Base-by-base conservation (phyloP, 805 yeast genomes). In the Wickerhamiella sorbophila region DNA sequence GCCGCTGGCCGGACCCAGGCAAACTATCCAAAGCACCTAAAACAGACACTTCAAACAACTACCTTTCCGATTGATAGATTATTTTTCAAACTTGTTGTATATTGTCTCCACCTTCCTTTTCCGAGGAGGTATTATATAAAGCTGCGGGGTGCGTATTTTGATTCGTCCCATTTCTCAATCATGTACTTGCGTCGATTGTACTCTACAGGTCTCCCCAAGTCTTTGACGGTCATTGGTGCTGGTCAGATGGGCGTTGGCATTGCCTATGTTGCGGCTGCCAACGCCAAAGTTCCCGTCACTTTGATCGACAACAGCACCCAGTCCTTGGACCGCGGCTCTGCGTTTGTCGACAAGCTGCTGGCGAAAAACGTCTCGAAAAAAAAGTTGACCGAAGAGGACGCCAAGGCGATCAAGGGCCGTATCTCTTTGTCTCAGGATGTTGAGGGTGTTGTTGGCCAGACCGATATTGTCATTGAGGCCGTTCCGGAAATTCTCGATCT, bases 181-280 rank as follows among this genome's bases (percentile, higher is more conserved):
- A 34, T 34, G 37, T 34, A 6, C 17, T 4, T 34, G 19, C 37
- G 37, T 20, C 22, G 37, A 14, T 12, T 24, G 6, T 34, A 34
- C 21, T 36, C 38, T 3, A 36, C 38, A 2, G 31, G 24, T 15
- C 15, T 24, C 20, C 31, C 31, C 15, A 36, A 36, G n/a, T 20
- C 31, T 9, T 24, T 36, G 31, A 57, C 64, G 5, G 67, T 63
- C 12, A 54, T 65, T 33, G 69, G 69, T 20, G 63, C 67, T 2
- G 69, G 69, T 43, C 69, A 65, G 47, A 65, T 65, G 69, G 67
- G 69, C 22, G 58, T 61, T 0, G 69, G 69, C 12, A 65, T 65
- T 35, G 70, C 69, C 31, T 56, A 60, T 31, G 67, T 61, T 2
- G 67, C 69, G 3, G 61, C 67, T 32, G 55, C 60, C 14, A 57